Percentiles rank a stretch among this genome's conserved stretches.
Evolutionary conservation across 2,329 filamentous ascomycete genomes (phyloP).

Genomic region (Pseudocercospora fijiensis): DNA sequence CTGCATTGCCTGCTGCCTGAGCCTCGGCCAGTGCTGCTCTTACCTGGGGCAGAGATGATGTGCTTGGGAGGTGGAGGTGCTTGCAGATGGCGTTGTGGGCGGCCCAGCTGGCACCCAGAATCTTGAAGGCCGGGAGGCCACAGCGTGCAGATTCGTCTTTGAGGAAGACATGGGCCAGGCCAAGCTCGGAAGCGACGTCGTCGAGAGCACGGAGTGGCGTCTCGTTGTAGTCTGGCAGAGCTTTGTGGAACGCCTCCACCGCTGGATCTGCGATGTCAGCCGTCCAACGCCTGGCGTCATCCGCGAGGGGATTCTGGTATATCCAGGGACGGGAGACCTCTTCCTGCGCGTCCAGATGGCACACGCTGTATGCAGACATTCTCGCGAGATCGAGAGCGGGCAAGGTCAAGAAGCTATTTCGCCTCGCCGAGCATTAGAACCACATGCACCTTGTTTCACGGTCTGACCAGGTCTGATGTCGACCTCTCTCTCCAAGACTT

Average conservation of each 20-base stretch:
- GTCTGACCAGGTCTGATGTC: neutral
- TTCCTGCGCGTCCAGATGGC: conserved; percentile 21
- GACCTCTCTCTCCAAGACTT: neutral
- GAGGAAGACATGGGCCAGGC: conserved; percentile 59
- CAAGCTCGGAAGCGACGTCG: conserved; percentile 57
- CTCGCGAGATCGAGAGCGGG: neutral
- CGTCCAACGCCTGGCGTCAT: neutral
- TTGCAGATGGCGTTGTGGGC: conserved; percentile 58
- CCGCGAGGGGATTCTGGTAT: conserved; percentile 23
- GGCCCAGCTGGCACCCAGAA: conserved; percentile 75
- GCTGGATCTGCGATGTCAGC: conserved; percentile 18
- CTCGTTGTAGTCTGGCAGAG: conserved; percentile 56
- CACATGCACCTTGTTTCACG: too few relatives aligned
- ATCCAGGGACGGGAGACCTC: conserved; percentile 21
- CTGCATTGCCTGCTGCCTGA: conserved; percentile 29
- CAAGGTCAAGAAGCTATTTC: neutral
- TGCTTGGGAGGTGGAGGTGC: conserved; percentile 46
- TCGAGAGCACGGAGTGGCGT: conserved; percentile 58
- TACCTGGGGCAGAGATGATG: conserved; percentile 48
- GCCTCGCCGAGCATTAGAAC: conserved; percentile 3
- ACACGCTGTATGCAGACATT: conserved; percentile 27
- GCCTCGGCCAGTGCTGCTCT: conserved; percentile 30
- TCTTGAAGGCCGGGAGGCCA: conserved; percentile 74
- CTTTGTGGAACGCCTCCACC: conserved; percentile 54
- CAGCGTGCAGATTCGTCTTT: conserved; percentile 72